Evolutionary conservation across 202 grass and related monocot species (phyloP).

Genomic region (Bolboschoenoplectus hybrid): DNA sequence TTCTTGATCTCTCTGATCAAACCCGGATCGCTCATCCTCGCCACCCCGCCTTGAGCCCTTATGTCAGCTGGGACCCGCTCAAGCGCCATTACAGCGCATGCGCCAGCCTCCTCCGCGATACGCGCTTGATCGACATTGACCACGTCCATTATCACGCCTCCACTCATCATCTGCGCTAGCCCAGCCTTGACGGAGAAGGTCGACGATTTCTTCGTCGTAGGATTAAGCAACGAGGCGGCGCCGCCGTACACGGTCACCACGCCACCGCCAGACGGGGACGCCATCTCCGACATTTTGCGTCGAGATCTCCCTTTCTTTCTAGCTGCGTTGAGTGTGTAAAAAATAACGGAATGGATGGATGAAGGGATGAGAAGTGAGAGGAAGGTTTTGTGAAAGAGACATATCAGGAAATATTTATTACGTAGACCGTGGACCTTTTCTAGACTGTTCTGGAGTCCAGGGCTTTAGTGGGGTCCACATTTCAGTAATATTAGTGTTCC

Average conservation of each 20-base stretch:
- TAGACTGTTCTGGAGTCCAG: slow-evolving; percentile 10
- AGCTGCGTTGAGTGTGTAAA: background rate
- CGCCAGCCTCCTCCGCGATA: slow-evolving; percentile 58
- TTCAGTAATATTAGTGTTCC: background rate
- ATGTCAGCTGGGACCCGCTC: slow-evolving; percentile 72
- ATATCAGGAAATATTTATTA: slow-evolving; percentile 4
- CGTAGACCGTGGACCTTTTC: slow-evolving; percentile 3
- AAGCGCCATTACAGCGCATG: slow-evolving; percentile 67
- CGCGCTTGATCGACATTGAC: slow-evolving; percentile 49
- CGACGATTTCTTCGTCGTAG: slow-evolving; percentile 43
- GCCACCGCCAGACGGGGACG: slow-evolving; percentile 43
- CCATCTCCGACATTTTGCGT: background rate
- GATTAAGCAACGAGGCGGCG: slow-evolving; percentile 41
- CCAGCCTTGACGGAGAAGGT: slow-evolving; percentile 56
- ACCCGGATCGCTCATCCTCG: slow-evolving; percentile 64
- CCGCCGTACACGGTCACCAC: slow-evolving; percentile 66
- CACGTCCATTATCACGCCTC: slow-evolving; percentile 59
- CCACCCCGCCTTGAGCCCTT: slow-evolving; percentile 53
- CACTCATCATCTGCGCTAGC: slow-evolving; percentile 54
- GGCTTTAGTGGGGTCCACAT: background rate
- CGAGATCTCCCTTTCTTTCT: background rate
- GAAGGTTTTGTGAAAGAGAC: background rate
- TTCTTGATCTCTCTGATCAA: slow-evolving; percentile 94
- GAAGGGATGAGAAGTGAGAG: background rate
- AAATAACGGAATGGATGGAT: background rate